These are phyloP conservation scores for Debaryomyces prosopidis DNA, from an alignment of 805 yeast species.

Conservation along the genomic window DNA sequence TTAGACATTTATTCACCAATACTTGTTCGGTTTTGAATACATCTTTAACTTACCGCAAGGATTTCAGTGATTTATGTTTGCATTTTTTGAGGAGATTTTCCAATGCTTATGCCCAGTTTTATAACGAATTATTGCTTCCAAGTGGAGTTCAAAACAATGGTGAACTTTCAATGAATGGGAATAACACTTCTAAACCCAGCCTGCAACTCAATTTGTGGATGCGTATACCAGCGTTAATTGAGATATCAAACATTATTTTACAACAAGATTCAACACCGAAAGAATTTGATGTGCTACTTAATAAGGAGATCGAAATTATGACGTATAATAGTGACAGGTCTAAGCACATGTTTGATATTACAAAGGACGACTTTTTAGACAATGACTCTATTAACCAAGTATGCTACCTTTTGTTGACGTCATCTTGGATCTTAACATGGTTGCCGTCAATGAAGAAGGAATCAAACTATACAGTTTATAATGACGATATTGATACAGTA, in stretches of 20 bases:
- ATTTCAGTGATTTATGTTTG: constrained; percentile 49
- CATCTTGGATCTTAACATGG: constrained; percentile 61
- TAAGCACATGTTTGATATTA: constrained; percentile 28
- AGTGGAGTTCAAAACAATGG: constrained; percentile 18
- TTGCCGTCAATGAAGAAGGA: constrained; percentile 54
- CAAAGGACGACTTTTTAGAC: constrained; percentile 56
- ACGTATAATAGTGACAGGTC: constrained; percentile 16
- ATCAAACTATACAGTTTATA: constrained; percentile 26
- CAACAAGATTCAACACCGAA: constrained; percentile 14
- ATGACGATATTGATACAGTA: constrained; percentile 12
- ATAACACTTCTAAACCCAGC: constrained; percentile 15
- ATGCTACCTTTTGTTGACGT: constrained; percentile 52
- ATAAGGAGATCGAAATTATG: constrained; percentile 29
- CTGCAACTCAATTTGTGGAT: constrained; percentile 36
- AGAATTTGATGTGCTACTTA: constrained; percentile 12
- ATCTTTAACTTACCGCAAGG: constrained; percentile 55
- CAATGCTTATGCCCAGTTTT: constrained; percentile 33
- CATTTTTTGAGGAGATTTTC: constrained; percentile 37
- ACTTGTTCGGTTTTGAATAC: constrained; percentile 59
- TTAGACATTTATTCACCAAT: constrained; percentile 47
- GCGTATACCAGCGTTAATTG: constrained; percentile 28
- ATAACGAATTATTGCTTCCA: constrained; percentile 29
- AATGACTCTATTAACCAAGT: constrained; percentile 50
- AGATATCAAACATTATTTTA: constrained; percentile 16
- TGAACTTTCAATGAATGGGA: constrained; percentile 9